Percentiles rank a stretch among this genome's conserved stretches.
phyloP scores from a whole-genome alignment of 805 yeast genomes.

The Ascoidea tarda region DNA sequence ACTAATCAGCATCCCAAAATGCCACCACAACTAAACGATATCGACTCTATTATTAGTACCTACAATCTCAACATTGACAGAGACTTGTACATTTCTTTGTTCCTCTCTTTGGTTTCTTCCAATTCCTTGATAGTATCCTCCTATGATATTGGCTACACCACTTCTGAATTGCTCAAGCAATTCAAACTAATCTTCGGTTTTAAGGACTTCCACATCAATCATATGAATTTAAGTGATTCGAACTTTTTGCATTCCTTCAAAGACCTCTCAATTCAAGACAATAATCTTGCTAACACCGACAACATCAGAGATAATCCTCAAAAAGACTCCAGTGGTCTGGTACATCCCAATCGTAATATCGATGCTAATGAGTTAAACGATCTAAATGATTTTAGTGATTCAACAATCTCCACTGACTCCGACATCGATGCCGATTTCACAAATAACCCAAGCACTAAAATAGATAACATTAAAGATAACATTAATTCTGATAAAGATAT shows the following conservation, averaged over 20 bases:
- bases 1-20: too few species aligned
- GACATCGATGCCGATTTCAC: background rate
- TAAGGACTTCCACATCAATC: slow-evolving; percentile 25
- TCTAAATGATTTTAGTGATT: too few species aligned
- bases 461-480: too few species aligned
- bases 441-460: background rate
- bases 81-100: background rate
- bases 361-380: background rate
- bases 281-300: too few species aligned
- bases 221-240: slow-evolving; percentile 33
- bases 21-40: background rate
- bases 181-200: slow-evolving; percentile 41
- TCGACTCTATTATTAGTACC: background rate
- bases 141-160: background rate
- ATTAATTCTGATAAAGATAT: too few species aligned
- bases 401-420: background rate
- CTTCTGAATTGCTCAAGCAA: slow-evolving; percentile 18
- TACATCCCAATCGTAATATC: too few species aligned
- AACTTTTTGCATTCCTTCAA: slow-evolving; percentile 23
- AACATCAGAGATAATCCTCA: too few species aligned
- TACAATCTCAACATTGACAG: background rate
- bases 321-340: too few species aligned
- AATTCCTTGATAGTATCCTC: background rate
- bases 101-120: background rate
- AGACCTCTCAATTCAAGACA: too few species aligned